Base-by-base conservation (phyloP, 495 filamentous ascomycete genomes). In the Sporormia fimetaria region DNA sequence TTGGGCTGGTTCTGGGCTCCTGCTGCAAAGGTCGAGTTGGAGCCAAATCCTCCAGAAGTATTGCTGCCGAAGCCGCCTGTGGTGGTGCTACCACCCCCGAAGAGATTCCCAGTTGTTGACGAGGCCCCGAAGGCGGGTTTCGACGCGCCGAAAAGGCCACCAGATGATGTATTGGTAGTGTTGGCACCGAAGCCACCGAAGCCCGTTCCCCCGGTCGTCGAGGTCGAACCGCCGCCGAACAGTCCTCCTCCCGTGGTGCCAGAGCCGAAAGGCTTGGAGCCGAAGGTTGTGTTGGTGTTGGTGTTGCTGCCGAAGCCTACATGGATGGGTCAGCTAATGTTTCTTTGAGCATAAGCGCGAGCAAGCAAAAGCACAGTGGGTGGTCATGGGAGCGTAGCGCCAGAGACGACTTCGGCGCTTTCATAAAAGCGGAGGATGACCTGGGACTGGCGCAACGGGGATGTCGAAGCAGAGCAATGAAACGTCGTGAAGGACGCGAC, bases 21-120 rank as follows among this genome's bases (percentile, higher is more conserved):
- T 20, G 64, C 65, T 40, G 67, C 68, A 31, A 73, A 67, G n/a
- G 71, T 68, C 34, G 71, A 67, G 23, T 69, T 61, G 66, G 68
- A 36, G 26, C 75, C 75, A 55, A 78, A 78, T 12, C 66, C 69
- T 66, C 56, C 37, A 59, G 25, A 36, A 47, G 37, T 37, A 31
- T 48, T 23, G 42, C 26, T 29, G 45, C n/a, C n/a, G n/a, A n/a
- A 56, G 30, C 36, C 40, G 40, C 40, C 24, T 11, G 37, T 40
- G 43, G 20, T 44, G 18, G 55, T 58, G 6, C 12, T 40, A 38
- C 40, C 47, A 31, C 46, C 50, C 23, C 44, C 44, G 21, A 50
- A 50, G 6, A 50, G 29, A 23, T 21, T 34, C 10, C 24, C 23
- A 14, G 7, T 24, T 37, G 40, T 15, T 11, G 18, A 33, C 38